phyloP scores from a whole-genome alignment of 2,329 filamentous ascomycete species.

The Trichoderma arundinaceum region DNA sequence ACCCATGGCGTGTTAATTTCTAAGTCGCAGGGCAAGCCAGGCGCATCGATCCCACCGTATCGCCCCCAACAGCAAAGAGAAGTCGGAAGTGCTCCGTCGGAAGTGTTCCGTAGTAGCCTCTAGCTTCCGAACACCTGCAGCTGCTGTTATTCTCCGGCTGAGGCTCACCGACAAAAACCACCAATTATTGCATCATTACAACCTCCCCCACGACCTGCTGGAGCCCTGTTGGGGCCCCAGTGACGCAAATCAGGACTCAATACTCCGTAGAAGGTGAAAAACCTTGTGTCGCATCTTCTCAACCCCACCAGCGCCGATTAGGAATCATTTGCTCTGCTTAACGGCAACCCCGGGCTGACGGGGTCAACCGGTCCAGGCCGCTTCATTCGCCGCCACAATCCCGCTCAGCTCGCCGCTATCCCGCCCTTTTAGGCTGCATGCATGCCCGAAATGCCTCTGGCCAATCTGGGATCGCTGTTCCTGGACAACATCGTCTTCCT shows the following conservation, averaged over 20 bases:
- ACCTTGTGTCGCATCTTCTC: neutral
- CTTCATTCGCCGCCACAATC: no score
- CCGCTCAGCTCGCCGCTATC: neutral
- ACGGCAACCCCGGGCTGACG: neutral
- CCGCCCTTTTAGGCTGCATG: neutral
- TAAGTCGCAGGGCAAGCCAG: neutral
- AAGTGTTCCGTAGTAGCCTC: no score
- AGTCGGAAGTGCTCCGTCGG: no score
- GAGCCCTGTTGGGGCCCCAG: neutral
- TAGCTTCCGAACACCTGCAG: neutral
- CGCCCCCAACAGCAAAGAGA: no score
- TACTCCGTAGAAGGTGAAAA: no score
- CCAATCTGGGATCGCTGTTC: slow-evolving; percentile 58
- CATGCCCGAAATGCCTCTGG: slow-evolving; percentile 52
- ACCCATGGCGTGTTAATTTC: neutral
- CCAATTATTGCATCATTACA: neutral
- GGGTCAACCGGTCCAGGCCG: no score
- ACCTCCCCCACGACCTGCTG: neutral
- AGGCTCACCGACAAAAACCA: neutral
- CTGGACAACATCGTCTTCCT: slow-evolving; percentile 60
- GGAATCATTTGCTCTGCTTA: slow-evolving; percentile 6
- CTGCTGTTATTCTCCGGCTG: neutral
- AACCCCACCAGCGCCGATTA: neutral
- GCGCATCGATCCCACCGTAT: neutral
- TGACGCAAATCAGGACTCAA: neutral